These are phyloP conservation scores for Eucalyptus erythrocorys DNA, from an alignment of 345 rosid genomes.

Conservation along the genomic window DNA sequence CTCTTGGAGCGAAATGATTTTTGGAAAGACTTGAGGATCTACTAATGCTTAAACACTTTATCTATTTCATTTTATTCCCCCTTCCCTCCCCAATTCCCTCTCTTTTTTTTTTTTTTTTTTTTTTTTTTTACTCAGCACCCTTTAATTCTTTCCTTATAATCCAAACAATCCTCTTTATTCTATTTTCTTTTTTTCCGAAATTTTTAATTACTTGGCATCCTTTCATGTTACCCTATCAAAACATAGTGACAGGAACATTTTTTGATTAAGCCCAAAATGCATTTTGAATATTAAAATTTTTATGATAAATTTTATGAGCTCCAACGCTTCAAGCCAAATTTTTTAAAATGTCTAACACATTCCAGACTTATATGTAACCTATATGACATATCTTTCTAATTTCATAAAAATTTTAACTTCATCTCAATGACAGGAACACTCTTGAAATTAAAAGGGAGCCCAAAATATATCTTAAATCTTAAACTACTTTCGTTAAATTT, in stretches of 20 bases:
- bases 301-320: not conserved
- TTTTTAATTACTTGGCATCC: not conserved
- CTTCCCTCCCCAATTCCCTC: not conserved
- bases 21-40: not conserved
- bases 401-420: too few relatives aligned
- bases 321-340: not conserved
- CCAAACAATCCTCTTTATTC: not conserved
- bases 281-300: not conserved
- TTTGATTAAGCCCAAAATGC: not conserved
- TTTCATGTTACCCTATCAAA: not conserved
- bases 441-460: not conserved
- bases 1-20: not conserved
- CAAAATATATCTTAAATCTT: not conserved
- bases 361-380: not conserved
- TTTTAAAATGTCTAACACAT: not conserved
- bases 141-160: not conserved
- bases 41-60: not conserved
- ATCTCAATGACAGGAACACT: not conserved
- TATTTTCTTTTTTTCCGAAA: not conserved
- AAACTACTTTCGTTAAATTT: not conserved
- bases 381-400: not conserved
- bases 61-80: not conserved
- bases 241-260: not conserved
- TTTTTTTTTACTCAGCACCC: not conserved
- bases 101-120: not conserved